These are phyloP conservation scores for Penicillium taxi DNA, from an alignment of 495 filamentous ascomycete species.

Conservation along the genomic window DNA sequence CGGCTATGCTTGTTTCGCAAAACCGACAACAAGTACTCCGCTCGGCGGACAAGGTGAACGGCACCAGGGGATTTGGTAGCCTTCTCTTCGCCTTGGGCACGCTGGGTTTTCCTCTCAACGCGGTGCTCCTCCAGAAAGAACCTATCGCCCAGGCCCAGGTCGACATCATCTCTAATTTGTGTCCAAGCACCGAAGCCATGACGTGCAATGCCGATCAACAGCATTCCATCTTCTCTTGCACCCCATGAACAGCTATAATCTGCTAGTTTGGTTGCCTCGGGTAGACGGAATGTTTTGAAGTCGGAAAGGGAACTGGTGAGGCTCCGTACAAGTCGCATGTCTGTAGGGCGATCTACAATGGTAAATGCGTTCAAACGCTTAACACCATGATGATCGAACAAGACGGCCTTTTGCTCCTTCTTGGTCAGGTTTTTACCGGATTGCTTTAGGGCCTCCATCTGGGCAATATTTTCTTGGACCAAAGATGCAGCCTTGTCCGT, in stretches of 20 bases:
- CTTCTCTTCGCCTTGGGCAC: constrained; percentile 63
- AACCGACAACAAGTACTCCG: constrained; percentile 88
- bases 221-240: constrained; percentile 90
- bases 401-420: constrained; percentile 92
- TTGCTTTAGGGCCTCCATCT: constrained; percentile 54
- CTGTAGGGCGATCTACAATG: constrained; percentile 76
- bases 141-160: constrained; percentile 80
- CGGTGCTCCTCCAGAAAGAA: constrained; percentile 96
- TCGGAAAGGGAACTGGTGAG: constrained; percentile 56
- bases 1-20: constrained; percentile 68
- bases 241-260: constrained; percentile 86
- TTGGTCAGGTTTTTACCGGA: constrained; percentile 73
- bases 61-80: constrained; percentile 86
- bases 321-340: constrained; percentile 76
- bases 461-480: constrained; percentile 58
- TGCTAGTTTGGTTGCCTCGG: constrained; percentile 83
- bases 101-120: constrained; percentile 93
- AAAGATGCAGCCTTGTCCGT: constrained; percentile 59
- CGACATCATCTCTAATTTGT: constrained; percentile 83
- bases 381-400: constrained; percentile 87
- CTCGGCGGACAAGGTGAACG: constrained; percentile 89
- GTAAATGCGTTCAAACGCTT: constrained; percentile 94
- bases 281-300: constrained; percentile 70
- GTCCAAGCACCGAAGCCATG: constrained; percentile 95
- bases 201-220: constrained; percentile 81